phyloP scores from a whole-genome alignment of 345 rosid genomes.

The Isatis tinctoria region DNA sequence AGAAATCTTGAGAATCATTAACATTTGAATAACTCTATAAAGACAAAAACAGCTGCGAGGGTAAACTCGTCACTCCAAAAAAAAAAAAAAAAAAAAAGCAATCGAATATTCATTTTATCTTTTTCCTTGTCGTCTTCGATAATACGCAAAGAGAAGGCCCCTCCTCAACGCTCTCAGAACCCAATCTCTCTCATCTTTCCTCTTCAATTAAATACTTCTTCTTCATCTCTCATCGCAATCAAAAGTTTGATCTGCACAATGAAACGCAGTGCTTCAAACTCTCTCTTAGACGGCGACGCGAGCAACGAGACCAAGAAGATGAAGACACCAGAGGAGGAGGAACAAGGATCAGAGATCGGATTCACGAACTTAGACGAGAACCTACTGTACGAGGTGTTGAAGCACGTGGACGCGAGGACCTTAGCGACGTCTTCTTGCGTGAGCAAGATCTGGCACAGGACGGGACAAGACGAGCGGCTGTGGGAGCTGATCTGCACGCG shows the following conservation, averaged over 20 bases:
- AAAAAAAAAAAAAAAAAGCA: not conserved
- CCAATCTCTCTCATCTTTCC: slow-evolving; percentile 24
- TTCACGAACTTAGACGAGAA: slow-evolving; percentile 70
- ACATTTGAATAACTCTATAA: not conserved
- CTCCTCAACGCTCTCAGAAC: not conserved
- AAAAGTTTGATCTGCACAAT: slow-evolving; percentile 21
- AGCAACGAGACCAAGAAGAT: slow-evolving; percentile 42
- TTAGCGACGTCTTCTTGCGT: slow-evolving; percentile 75
- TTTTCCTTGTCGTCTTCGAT: slow-evolving; percentile 72
- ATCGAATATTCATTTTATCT: slow-evolving; percentile 20
- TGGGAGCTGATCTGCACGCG: slow-evolving; percentile 98
- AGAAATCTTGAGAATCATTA: no score
- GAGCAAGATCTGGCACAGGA: slow-evolving; percentile 75
- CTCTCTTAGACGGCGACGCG: slow-evolving; percentile 9
- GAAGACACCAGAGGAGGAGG: slow-evolving; percentile 26
- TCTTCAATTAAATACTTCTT: slow-evolving; percentile 11
- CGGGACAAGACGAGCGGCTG: slow-evolving; percentile 84
- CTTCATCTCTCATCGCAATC: slow-evolving; percentile 10
- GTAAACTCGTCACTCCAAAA: slow-evolving; percentile 33
- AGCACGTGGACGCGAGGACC: slow-evolving; percentile 80
- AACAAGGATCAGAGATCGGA: slow-evolving; percentile 28
- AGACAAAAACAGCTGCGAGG: slow-evolving; percentile 17
- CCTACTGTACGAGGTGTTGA: slow-evolving; percentile 79
- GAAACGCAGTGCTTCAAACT: slow-evolving; percentile 51
- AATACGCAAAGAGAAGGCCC: slow-evolving; percentile 30